Base-by-base conservation (phyloP, 1,139 yeast genomes). In the Yamadazyma dendronema region DNA sequence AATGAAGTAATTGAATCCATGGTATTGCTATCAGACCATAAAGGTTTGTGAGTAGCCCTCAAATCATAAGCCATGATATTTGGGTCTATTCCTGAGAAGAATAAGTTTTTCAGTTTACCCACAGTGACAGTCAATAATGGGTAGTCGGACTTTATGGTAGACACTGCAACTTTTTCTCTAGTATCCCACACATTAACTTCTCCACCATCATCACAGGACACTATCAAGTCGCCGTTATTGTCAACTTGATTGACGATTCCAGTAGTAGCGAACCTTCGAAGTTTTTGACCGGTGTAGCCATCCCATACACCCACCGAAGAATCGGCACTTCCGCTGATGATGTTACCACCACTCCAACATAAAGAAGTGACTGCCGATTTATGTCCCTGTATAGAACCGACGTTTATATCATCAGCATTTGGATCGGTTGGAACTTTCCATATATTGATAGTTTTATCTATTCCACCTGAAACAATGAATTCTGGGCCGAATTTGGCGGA, bases 171-270 rank as follows among this genome's bases (percentile, higher is more conserved):
- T 48, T 76, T 81, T 11, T 73, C 67, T 38, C 88, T 61, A 15
- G 67, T 64, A 47, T 86, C 95, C 92, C 92, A 86, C 2, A 79
- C 35, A 7, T 65, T 62, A 1, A 75, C 64, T 4, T 57, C 43
- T 0, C 90, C 89, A 49, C 82, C 89, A 50, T 86, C 95, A 13
- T 81, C 70, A 3, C 77, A 88, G 22, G 83, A 72, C 3, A 72
- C 65, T 4, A 74, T 48, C 17, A 61, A 61, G 3, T 59, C 67
- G 53, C 33, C 59, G 53, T 17, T 52, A 50, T 41, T 22, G 47
- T 38, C 53, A 1, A 84, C 57, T 43, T 81, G 73, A 50, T 85
- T 84, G 3, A 84, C 79, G 3, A 44, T 41, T 11, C 41, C 37
- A 27, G 24, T 30, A 25, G 39, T 44, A 17, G 56, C 57, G 24